These are phyloP conservation scores for Phialophora expanda DNA, from an alignment of 2,329 filamentous ascomycete genomes.

Conservation along the genomic window DNA sequence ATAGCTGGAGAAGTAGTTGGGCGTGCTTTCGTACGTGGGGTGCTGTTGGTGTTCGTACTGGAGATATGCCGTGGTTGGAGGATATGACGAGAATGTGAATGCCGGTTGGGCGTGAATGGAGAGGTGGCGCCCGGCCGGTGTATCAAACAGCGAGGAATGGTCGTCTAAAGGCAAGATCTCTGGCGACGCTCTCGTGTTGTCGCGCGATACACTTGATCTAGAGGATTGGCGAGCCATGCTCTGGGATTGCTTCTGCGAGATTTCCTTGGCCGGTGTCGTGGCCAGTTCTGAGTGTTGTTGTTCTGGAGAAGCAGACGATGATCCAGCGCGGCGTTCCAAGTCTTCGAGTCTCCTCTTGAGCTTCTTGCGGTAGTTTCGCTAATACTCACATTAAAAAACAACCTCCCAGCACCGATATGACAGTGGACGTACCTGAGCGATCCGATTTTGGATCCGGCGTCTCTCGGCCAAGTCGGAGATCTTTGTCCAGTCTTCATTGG, in stretches of 20 bases:
- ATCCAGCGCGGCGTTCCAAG: conserved; percentile 65
- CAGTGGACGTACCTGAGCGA: conserved; percentile 68
- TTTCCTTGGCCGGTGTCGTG: conserved; percentile 39
- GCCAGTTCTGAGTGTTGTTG: conserved; percentile 61
- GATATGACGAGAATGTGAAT: conserved; percentile 36
- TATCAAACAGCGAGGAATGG: conserved; percentile 34
- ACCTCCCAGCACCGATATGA: background rate
- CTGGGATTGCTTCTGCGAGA: conserved; percentile 34
- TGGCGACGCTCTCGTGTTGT: conserved; percentile 35
- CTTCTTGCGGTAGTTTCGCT: conserved; percentile 61
- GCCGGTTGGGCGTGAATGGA: conserved; percentile 33
- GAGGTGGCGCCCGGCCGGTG: conserved; percentile 31
- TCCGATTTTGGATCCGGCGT: conserved; percentile 92
- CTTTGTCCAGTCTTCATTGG: conserved; percentile 99
- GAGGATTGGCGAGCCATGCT: conserved; percentile 34
- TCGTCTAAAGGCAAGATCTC: conserved; percentile 38
- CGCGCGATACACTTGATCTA: conserved; percentile 30
- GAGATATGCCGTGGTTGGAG: conserved; percentile 37
- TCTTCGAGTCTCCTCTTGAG: conserved; percentile 71
- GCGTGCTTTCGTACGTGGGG: conserved; percentile 44
- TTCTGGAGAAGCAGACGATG: conserved; percentile 66
- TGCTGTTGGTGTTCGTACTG: conserved; percentile 36
- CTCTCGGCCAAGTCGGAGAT: conserved; percentile 96
- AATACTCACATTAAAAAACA: conserved; percentile 38
- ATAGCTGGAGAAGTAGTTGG: conserved; percentile 44